Percentiles rank a stretch among this genome's conserved stretches.
phyloP scores from a whole-genome alignment of 352 stramenopile genomes.

The Phytophthora podocarpi region DNA sequence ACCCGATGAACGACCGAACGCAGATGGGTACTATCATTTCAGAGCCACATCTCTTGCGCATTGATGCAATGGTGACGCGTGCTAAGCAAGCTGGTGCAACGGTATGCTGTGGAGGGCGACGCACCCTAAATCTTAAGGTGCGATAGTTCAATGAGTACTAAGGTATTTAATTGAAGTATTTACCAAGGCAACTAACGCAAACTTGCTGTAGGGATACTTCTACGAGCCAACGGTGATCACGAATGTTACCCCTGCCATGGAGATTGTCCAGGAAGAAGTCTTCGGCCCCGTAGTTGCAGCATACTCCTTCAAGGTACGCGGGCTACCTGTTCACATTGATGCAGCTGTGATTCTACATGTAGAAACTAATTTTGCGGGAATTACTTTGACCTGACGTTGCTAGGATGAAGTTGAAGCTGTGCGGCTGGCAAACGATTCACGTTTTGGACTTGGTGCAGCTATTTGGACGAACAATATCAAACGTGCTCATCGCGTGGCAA shows the following conservation, averaged over 20 bases:
- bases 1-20: constrained; percentile 51
- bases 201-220: constrained; percentile 71
- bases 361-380: constrained; percentile 31
- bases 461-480: constrained; percentile 87
- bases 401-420: constrained; percentile 78
- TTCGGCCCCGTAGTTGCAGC: constrained; percentile 84
- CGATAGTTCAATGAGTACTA: background rate
- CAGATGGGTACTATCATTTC: constrained; percentile 79
- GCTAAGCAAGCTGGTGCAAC: constrained; percentile 83
- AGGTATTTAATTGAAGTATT: background rate
- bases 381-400: constrained; percentile 16
- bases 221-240: constrained; percentile 93
- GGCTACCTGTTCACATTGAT: background rate
- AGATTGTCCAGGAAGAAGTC: constrained; percentile 87
- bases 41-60: constrained; percentile 56
- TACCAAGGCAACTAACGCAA: background rate
- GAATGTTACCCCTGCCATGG: constrained; percentile 63
- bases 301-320: constrained; percentile 44
- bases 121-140: constrained; percentile 42
- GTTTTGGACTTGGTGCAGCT: constrained; percentile 83
- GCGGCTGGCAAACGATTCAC: constrained; percentile 74
- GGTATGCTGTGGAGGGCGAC: constrained; percentile 71
- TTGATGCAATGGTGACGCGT: constrained; percentile 76
- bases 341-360: background rate
- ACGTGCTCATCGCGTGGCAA: constrained; percentile 81